These are phyloP conservation scores for Nakaseomyces sp. DNA, from an alignment of 1,139 yeast genomes.

Conservation along the genomic window DNA sequence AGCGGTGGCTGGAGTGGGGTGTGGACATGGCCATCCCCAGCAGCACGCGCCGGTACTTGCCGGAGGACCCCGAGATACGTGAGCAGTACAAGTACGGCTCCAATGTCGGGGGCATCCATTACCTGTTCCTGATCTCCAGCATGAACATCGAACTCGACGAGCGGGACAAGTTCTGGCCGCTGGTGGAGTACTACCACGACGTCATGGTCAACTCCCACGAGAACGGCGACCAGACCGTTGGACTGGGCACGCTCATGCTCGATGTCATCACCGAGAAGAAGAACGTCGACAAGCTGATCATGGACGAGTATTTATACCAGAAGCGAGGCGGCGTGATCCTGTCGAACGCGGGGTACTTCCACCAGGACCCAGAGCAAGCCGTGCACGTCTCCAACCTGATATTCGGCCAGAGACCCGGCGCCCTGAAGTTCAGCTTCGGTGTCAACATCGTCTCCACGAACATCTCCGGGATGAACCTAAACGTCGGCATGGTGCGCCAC, in stretches of 20 bases:
- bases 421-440: conserved; percentile 18
- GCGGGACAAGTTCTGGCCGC: conserved; percentile 16
- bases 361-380: conserved; percentile 7
- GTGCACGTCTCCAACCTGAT: conserved; percentile 15
- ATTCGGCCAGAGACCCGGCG: conserved; percentile 23
- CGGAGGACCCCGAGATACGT: conserved; percentile 12
- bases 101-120: conserved; percentile 23
- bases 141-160: conserved; percentile 13
- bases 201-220: conserved; percentile 11
- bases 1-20: conserved; percentile 16
- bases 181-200: conserved; percentile 18
- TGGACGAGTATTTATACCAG: conserved; percentile 15
- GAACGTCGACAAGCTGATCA: conserved; percentile 19
- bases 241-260: conserved; percentile 21
- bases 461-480: conserved; percentile 20
- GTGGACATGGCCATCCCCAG: conserved; percentile 22
- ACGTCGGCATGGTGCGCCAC: conserved; percentile 16
- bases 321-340: conserved; percentile 21
- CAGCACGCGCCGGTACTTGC: conserved; percentile 16
- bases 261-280: conserved; percentile 14
- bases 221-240: conserved; percentile 16
- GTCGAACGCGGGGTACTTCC: conserved; percentile 22
- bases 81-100: conserved; percentile 21
- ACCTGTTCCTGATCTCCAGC: conserved; percentile 19
- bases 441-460: conserved; percentile 20